These are phyloP conservation scores for Caryopteris hybrid DNA, from an alignment of 305 asterid species.

Conservation along the genomic window DNA sequence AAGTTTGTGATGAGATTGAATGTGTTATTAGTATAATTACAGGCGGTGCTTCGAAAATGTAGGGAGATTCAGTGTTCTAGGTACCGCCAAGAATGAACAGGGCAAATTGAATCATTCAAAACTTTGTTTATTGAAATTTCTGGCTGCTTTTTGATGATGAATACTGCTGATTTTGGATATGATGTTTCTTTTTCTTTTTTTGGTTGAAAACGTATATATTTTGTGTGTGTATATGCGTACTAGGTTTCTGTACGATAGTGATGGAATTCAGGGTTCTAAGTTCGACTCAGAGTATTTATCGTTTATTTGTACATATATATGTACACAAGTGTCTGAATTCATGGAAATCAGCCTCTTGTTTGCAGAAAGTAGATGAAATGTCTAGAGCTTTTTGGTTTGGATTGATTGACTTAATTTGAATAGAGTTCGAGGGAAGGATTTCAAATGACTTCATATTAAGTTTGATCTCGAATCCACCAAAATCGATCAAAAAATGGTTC, in stretches of 20 bases:
- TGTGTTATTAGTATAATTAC: conserved; percentile 22
- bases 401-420: neutral
- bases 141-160: neutral
- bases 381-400: neutral
- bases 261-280: too few relatives aligned
- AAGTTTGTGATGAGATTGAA: conserved; percentile 29
- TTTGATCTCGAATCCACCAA: neutral
- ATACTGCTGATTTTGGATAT: neutral
- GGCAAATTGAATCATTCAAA: neutral
- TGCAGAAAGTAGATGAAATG: neutral
- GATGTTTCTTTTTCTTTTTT: neutral
- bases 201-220: neutral
- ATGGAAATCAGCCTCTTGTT: neutral
- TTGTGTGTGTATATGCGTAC: too few relatives aligned
- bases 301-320: neutral
- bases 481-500: neutral
- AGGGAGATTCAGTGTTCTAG: neutral
- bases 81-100: neutral
- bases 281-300: too few relatives aligned
- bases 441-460: neutral
- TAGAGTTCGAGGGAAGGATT: neutral
- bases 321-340: too few relatives aligned
- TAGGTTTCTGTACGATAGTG: too few relatives aligned
- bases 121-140: neutral
- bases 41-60: conserved; percentile 7